Percentiles rank a stretch among this genome's conserved stretches.
Conservation (phyloP, 352 stramenopile species). For the Peronospora belbahrii region DNA sequence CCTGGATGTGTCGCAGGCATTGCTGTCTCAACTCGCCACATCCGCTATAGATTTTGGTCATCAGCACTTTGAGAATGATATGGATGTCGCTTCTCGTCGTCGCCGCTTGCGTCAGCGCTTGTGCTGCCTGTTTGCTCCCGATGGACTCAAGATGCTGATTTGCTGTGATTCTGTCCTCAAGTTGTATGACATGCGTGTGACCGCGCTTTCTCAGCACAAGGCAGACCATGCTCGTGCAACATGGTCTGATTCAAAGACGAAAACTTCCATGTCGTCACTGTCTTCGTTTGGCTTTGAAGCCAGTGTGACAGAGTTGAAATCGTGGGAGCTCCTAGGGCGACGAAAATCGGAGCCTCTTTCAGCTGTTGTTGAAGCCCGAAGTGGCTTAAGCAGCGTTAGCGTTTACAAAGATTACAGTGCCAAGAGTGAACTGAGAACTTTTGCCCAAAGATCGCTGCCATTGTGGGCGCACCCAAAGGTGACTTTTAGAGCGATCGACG, state of each 20-base stretch:
- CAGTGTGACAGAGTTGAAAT: conserved; percentile 49
- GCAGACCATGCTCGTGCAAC: conserved; percentile 24
- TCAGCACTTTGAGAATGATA: conserved; percentile 52
- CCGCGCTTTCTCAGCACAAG: conserved; percentile 25
- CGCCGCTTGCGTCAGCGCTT: conserved; percentile 46
- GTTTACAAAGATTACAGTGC: conserved; percentile 12
- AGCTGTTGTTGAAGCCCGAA: conserved; percentile 3
- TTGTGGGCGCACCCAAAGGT: conserved; percentile 76
- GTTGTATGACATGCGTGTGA: conserved; percentile 50
- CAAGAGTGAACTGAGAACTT: conserved; percentile 66
- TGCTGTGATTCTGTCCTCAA: conserved; percentile 59
- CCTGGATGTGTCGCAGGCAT: conserved; percentile 57
- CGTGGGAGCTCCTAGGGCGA: conserved; percentile 44
- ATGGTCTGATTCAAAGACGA: conserved; percentile 24
- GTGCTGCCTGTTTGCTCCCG: conserved; percentile 54
- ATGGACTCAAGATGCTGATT: conserved; percentile 57
- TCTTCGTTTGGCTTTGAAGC: conserved; percentile 61
- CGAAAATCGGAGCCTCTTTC: conserved; percentile 26
- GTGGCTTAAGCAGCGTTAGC: conserved; percentile 1
- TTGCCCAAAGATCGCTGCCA: conserved; percentile 48
- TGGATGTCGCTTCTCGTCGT: conserved; percentile 37
- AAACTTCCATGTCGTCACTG: conserved; percentile 43
- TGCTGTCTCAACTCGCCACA: conserved; percentile 59
- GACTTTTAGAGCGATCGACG: conserved; percentile 50
- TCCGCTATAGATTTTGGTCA: conserved; percentile 53